These are phyloP conservation scores for Trichoderma simmonsii DNA, from an alignment of 2,329 filamentous ascomycete genomes.

Conservation along the genomic window DNA sequence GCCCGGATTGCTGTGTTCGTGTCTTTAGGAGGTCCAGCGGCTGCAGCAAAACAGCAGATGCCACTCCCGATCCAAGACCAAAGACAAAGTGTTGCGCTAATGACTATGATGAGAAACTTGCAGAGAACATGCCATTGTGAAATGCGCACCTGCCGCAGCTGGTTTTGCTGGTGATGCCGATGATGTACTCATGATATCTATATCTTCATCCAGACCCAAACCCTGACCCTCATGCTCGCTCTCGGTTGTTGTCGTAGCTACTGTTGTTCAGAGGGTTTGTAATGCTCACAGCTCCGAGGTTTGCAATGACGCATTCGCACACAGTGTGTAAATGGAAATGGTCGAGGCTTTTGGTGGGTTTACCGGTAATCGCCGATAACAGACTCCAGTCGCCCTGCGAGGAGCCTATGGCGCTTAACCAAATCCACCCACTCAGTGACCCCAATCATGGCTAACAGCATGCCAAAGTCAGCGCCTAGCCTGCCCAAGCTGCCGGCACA, in stretches of 20 bases:
- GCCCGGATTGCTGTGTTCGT: constrained; percentile 82
- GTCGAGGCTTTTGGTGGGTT: neutral
- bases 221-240: neutral
- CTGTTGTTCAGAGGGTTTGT: neutral
- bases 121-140: neutral
- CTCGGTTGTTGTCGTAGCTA: neutral
- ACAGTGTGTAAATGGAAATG: neutral
- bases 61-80: constrained; percentile 80
- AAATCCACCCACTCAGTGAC: constrained; percentile 80
- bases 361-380: constrained; percentile 55
- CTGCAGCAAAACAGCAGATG: constrained; percentile 86
- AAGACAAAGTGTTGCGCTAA: constrained; percentile 82
- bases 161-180: neutral
- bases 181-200: neutral
- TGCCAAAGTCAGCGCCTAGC: constrained; percentile 87
- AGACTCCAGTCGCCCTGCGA: constrained; percentile 75
- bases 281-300: neutral
- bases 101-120: constrained; percentile 10
- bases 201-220: neutral
- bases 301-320: constrained; percentile 4
- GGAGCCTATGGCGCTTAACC: constrained; percentile 79
- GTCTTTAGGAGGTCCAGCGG: constrained; percentile 97
- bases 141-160: constrained; percentile 12
- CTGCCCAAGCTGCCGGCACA: constrained; percentile 88
- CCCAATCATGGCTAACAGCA: constrained; percentile 65